Evolutionary conservation across 306 rosid species (phyloP).

Genomic region (Cajanus cajan): DNA sequence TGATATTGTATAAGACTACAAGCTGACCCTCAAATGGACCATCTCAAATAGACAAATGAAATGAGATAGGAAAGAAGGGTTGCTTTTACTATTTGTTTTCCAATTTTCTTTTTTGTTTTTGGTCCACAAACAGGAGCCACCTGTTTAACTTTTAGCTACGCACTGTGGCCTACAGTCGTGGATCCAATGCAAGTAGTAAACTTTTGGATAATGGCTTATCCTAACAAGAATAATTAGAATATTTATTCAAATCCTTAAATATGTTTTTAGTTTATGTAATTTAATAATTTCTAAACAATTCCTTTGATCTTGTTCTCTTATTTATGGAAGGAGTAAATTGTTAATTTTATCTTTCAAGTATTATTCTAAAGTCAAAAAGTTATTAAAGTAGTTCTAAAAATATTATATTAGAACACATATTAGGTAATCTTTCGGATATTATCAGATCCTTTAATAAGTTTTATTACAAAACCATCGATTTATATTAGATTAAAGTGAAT

Average conservation of each 20-base stretch:
- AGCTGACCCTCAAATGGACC: not conserved
- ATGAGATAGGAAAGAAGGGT: not conserved
- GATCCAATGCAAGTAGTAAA: not conserved
- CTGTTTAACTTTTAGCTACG: constrained; percentile 23
- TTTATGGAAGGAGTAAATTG: not conserved
- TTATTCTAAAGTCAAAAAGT: too few species aligned
- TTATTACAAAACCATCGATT: too few species aligned
- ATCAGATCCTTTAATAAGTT: too few species aligned
- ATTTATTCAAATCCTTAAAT: not conserved
- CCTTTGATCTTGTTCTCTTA: not conserved
- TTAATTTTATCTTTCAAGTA: not conserved
- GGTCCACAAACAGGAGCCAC: not conserved
- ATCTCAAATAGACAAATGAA: not conserved
- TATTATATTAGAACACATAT: too few species aligned
- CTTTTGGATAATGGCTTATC: not conserved
- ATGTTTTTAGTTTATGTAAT: not conserved
- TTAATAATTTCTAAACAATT: not conserved
- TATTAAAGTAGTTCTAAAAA: too few species aligned
- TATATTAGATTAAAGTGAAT: too few species aligned
- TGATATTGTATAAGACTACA: not conserved
- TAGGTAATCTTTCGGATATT: too few species aligned
- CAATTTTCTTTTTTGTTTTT: not conserved
- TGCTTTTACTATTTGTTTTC: not conserved
- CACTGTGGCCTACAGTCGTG: not conserved
- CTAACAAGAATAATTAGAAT: not conserved